Percentiles rank a stretch among this genome's conserved stretches.
phyloP scores from a whole-genome alignment of 805 yeast species.

The Pichia exigua region DNA sequence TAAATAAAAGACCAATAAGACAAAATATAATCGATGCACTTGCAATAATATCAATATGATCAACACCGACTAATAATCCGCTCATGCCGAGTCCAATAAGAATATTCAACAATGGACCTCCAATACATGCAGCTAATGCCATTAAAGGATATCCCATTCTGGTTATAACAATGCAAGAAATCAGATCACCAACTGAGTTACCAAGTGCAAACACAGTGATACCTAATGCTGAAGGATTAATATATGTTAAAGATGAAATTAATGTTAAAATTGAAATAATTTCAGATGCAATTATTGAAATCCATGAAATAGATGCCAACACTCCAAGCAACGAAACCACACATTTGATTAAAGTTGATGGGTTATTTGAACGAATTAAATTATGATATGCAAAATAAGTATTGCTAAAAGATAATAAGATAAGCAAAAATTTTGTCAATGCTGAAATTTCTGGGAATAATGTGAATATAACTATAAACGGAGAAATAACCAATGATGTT shows the following conservation, averaged over 20 bases:
- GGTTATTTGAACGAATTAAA: conserved; percentile 14
- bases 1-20: conserved; percentile 32
- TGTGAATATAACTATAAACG: conserved; percentile 16
- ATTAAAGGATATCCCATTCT: conserved; percentile 74
- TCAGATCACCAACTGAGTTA: conserved; percentile 83
- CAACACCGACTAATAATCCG: conserved; percentile 41
- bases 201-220: conserved; percentile 87
- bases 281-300: conserved; percentile 61
- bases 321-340: conserved; percentile 52
- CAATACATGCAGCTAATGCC: conserved; percentile 95
- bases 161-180: conserved; percentile 76
- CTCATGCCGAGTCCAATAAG: conserved; percentile 76
- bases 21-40: conserved; percentile 35
- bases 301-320: conserved; percentile 55
- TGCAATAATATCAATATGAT: conserved; percentile 24
- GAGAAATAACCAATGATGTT: conserved; percentile 16
- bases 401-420: conserved; percentile 8
- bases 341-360: conserved; percentile 18
- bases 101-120: conserved; percentile 77
- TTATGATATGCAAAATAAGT: conserved; percentile 16
- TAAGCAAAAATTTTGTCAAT: not conserved
- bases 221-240: conserved; percentile 79
- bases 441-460: conserved; percentile 12
- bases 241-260: conserved; percentile 47
- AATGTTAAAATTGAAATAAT: conserved; percentile 58